Percentiles rank a stretch among this genome's conserved stretches.
Conservation (phyloP, 768 basidiomycete genomes). For the Lactarius hengduanensis region DNA sequence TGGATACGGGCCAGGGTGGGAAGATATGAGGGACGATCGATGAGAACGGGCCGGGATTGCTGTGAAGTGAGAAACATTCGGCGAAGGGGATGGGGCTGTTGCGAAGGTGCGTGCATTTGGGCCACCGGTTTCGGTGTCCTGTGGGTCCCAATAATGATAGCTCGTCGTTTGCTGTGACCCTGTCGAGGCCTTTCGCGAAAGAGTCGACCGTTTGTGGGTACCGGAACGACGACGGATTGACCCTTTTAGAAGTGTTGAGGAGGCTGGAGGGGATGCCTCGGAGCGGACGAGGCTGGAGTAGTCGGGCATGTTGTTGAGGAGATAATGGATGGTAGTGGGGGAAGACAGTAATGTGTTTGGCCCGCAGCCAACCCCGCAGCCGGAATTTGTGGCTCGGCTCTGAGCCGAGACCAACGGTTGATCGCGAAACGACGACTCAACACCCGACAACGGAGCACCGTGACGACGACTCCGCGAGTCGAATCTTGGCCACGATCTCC, state of each 20-base stretch:
- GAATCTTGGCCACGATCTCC: neutral
- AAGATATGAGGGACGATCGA: constrained; percentile 6
- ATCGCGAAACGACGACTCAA: neutral
- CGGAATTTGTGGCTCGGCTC: neutral
- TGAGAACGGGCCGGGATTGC: constrained; percentile 10
- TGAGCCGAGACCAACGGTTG: neutral
- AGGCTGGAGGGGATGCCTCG: neutral
- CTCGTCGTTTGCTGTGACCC: neutral
- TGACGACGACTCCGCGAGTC: neutral
- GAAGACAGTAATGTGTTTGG: neutral
- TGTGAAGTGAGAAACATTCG: constrained; percentile 16
- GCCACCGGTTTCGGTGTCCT: neutral
- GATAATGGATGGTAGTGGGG: neutral
- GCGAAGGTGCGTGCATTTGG: neutral
- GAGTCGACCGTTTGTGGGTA: neutral
- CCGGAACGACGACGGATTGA: constrained; percentile 20
- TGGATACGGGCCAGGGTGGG: constrained; percentile 1
- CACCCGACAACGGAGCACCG: neutral
- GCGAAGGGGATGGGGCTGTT: neutral
- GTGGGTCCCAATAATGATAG: neutral
- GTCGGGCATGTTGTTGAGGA: constrained; percentile 2
- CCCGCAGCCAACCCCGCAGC: neutral
- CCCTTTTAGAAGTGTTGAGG: neutral
- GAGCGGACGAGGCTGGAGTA: constrained; percentile 10
- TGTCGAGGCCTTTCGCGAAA: neutral